Percentiles rank a stretch among this genome's conserved stretches.
These are phyloP conservation scores for Zelopaecilomyces penicillatus DNA, from an alignment of 2,329 filamentous ascomycete genomes.

Conservation along the genomic window DNA sequence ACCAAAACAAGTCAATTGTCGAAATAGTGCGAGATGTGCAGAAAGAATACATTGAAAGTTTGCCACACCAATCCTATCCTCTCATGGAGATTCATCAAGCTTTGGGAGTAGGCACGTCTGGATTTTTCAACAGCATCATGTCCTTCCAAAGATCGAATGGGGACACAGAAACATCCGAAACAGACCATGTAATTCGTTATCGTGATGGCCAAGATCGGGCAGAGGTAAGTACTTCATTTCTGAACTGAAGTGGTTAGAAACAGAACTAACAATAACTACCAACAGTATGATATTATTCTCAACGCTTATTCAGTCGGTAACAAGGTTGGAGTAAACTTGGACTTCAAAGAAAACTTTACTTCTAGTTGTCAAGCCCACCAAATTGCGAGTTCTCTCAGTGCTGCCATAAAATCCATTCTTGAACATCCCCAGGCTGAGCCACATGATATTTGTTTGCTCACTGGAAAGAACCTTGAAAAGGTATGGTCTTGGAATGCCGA, in stretches of 20 bases:
- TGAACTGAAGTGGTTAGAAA: neutral
- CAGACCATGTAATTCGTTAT: neutral
- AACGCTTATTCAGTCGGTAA: neutral
- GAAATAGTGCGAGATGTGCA: neutral
- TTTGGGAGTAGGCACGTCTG: neutral
- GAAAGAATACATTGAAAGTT: slow-evolving; percentile 1
- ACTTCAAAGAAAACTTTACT: neutral
- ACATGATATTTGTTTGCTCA: neutral
- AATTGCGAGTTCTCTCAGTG: neutral
- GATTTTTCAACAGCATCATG: slow-evolving; percentile 4
- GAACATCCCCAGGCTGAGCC: too few relatives aligned
- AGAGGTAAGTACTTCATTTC: neutral
- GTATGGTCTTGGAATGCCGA: slow-evolving; percentile 12
- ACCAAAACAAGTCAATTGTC: neutral
- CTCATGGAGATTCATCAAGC: slow-evolving; percentile 1
- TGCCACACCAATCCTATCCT: slow-evolving; percentile 1
- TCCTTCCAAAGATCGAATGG: slow-evolving; percentile 2
- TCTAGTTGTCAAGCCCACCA: neutral
- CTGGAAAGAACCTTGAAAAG: neutral
- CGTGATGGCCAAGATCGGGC: neutral
- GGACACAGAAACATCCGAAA: neutral
- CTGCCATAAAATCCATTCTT: neutral
- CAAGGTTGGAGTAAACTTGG: neutral
- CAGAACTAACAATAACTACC: neutral
- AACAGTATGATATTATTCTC: slow-evolving; percentile 1